Evolutionary conservation across 257 asterid species (phyloP), one percentile per base, ranked within the genome.

Genomic region (Nicotiana knightiana): DNA sequence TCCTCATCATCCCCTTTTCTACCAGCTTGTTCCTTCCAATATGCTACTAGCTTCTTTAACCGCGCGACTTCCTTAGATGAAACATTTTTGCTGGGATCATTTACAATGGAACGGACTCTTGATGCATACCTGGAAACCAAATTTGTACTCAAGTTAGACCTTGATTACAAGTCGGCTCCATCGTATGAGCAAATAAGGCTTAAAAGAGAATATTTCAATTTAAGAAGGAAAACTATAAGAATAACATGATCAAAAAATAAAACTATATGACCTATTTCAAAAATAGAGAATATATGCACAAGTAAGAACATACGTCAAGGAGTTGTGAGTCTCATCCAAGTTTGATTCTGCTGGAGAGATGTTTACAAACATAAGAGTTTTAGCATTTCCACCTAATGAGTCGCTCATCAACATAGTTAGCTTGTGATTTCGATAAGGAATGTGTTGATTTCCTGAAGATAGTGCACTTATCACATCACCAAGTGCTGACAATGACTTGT

Each of bases 381-480:
- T 96, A 9, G 98, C 99, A 87, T 96, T 96, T 13, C 99, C 99
- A 15, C 99, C 99, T 0, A 96, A 88, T 15, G 99, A 96, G 85
- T 96, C 98, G 62, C 98, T 96, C 99, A 94, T 96, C 90, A 96
- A 82, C 99, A 94, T 94, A 12, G 98, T 96, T 59, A 96, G 87
- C 88, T 96, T 96, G 90, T 96, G 99, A 85, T 96, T 96, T 82
- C 99, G 87, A 89, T 96, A 94, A 43, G 99, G 99, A 46, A 93
- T 94, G 91, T 96, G 99, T 82, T 93, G 98, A 83, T 85, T 89
- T 79, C 96, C 90, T 10, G 97, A 89, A 24, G 99, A 89, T 70
- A 96, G 86, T 82, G 99, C 98, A 70, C 97, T 93, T 32, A 96
- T 96, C 28, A 96, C 98, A 89, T 94, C 99, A 9, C 98, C 99